Evolutionary conservation across 768 basidiomycete genomes (phyloP).

Genomic region (Auriculariales sp.): DNA sequence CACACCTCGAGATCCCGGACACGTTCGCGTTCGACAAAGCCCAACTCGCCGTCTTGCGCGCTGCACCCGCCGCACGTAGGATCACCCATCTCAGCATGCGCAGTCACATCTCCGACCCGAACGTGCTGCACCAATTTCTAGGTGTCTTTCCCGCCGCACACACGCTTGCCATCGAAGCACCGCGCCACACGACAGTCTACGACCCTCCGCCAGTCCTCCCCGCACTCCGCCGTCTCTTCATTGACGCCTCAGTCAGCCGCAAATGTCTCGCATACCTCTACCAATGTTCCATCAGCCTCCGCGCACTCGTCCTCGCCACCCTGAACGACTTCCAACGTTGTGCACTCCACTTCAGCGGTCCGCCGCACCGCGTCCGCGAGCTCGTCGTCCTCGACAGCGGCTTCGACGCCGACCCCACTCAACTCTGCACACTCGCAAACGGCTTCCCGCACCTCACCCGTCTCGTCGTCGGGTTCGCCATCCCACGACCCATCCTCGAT

Average conservation of each 20-base stretch:
- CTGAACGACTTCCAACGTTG: constrained; percentile 8
- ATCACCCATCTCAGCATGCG: neutral
- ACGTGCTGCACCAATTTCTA: neutral
- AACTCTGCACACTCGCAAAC: constrained; percentile 6
- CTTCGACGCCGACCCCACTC: neutral
- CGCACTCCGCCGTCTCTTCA: constrained; percentile 1
- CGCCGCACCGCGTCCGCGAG: constrained; percentile 5
- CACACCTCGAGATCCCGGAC: neutral
- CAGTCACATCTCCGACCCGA: neutral
- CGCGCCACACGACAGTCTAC: neutral
- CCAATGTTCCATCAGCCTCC: constrained; percentile 39
- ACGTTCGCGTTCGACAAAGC: neutral
- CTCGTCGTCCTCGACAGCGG: constrained; percentile 6
- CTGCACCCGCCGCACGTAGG: neutral
- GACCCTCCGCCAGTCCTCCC: neutral
- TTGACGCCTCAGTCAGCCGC: constrained; percentile 3
- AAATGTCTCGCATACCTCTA: constrained; percentile 41
- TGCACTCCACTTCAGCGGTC: constrained; percentile 8
- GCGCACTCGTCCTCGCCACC: constrained; percentile 8
- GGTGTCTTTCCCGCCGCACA: neutral
- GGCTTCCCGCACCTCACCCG: constrained; percentile 20
- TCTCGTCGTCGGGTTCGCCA: constrained; percentile 24
- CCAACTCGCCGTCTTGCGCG: neutral
- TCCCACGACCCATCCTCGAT: neutral
- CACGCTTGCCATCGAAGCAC: neutral